These are phyloP conservation scores for Fonsecaea nubica DNA, from an alignment of 2,329 filamentous ascomycete genomes.

Conservation along the genomic window DNA sequence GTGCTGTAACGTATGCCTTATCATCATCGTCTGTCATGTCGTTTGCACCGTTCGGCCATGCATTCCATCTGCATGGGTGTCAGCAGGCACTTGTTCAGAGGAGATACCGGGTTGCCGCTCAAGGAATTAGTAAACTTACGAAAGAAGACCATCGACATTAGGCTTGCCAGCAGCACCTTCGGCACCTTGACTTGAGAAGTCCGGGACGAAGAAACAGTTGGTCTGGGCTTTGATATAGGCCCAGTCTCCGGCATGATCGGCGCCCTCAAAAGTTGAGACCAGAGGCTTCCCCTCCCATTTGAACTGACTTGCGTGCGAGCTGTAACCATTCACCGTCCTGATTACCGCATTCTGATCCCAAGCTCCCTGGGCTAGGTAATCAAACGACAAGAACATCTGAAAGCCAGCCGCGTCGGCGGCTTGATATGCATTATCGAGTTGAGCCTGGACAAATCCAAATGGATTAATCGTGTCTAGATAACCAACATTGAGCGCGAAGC, in stretches of 20 bases:
- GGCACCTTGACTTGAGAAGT: slow-evolving; percentile 17
- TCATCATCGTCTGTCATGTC: slow-evolving; percentile 18
- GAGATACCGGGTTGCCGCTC: neutral
- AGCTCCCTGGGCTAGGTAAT: slow-evolving; percentile 16
- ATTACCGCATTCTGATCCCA: slow-evolving; percentile 22
- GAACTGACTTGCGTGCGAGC: slow-evolving; percentile 15
- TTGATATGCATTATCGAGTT: slow-evolving; percentile 18
- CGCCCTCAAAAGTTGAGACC: slow-evolving; percentile 17
- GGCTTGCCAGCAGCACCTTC: slow-evolving; percentile 3
- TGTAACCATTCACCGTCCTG: slow-evolving; percentile 11
- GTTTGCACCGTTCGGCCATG: slow-evolving; percentile 17
- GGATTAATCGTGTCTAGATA: slow-evolving; percentile 15
- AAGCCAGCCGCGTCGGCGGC: slow-evolving; percentile 12
- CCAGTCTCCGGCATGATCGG: slow-evolving; percentile 14
- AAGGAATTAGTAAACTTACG: neutral
- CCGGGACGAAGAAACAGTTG: slow-evolving; percentile 15
- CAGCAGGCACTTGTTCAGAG: neutral
- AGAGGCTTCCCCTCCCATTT: slow-evolving; percentile 17
- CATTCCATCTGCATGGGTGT: slow-evolving; percentile 5
- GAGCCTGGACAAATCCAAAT: slow-evolving; percentile 11
- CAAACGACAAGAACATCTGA: slow-evolving; percentile 13
- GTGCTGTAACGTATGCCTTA: slow-evolving; percentile 5
- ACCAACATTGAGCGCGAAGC: slow-evolving; percentile 17
- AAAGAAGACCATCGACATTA: slow-evolving; percentile 16
- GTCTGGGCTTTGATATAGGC: slow-evolving; percentile 20